Base-by-base conservation (phyloP, 352 stramenopile genomes). In the Phytophthora hibernalis region DNA sequence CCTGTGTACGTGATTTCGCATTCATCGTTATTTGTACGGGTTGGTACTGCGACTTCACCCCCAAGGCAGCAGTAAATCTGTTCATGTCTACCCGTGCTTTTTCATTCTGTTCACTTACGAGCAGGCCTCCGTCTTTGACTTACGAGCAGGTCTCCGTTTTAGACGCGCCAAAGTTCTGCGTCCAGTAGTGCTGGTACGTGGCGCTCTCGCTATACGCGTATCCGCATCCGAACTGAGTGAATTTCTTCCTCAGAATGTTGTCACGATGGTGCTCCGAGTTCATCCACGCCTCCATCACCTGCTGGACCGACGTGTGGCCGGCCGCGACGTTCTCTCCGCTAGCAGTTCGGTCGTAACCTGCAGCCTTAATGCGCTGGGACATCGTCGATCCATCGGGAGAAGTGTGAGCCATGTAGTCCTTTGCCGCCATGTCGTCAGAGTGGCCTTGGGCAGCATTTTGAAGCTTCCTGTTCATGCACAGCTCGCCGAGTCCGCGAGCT, bases 261-360 rank as follows among this genome's bases (percentile, higher is more conserved):
- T 60, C 53, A 7, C 68, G 65, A 62, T 90, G 81, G n/a, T 61
- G 65, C 16, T 60, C 28, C 33, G 81, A 90, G 44, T 65, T 58
- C 76, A 90, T 87, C 79, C 81, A 88, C 26, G 75, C 64, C 18
- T 63, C 61, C 77, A 90, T 83, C 13, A 88, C 81, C 35, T 64
- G 50, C 1, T 66, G 22, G 22, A 87, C 71, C 21, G 71, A 61
- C 2, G 30, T 49, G 37, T 88, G 75, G 1, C 82, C 79, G 0
- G 74, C 75, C 5, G 82, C 82, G 13, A 88, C 77, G 67, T 90
- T 90, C 62, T 90, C 82, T n/a, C 66, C 82, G 10, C 76, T 56
- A 53, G 60, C 74, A 43, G 64, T 76, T 47, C 73, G 76, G n/a
- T 77, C 54, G 54, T 88, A 91, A 0, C 77, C 68, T 42, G 70